phyloP scores from a whole-genome alignment of 805 yeast species.

The Saccharomyces paradoxus region DNA sequence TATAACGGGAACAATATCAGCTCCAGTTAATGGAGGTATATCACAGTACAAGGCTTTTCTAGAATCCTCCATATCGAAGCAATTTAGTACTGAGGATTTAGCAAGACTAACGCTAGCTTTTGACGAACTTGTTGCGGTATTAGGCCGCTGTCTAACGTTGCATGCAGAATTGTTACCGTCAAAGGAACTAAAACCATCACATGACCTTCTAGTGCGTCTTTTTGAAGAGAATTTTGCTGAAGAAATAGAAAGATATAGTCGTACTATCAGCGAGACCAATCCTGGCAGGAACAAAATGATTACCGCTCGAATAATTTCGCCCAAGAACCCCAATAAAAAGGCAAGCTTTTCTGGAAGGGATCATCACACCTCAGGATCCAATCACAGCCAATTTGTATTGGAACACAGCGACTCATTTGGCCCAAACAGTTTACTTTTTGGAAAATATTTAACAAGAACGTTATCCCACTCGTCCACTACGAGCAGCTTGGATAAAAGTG shows the following conservation, averaged over 20 bases:
- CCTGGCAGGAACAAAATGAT: not conserved
- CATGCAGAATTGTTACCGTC: slow-evolving; percentile 58
- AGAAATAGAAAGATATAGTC: slow-evolving; percentile 42
- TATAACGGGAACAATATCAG: slow-evolving; percentile 77
- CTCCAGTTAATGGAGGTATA: slow-evolving; percentile 91
- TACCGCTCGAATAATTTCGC: not conserved
- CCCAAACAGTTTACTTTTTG: not conserved
- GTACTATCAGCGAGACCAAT: not conserved
- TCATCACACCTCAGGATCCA: not conserved
- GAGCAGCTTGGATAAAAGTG: not conserved
- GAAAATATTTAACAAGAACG: not conserved
- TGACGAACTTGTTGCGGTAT: slow-evolving; percentile 56
- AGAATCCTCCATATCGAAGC: slow-evolving; percentile 26
- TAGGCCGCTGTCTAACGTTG: slow-evolving; percentile 56
- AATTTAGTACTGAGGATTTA: slow-evolving; percentile 25
- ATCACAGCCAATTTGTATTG: not conserved
- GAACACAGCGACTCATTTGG: not conserved
- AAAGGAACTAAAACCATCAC: slow-evolving; percentile 48
- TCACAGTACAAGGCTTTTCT: slow-evolving; percentile 72
- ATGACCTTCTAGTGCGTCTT: slow-evolving; percentile 54
- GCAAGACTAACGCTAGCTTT: slow-evolving; percentile 38
- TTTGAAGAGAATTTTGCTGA: slow-evolving; percentile 58
- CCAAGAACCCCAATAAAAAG: not conserved
- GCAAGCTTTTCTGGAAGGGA: not conserved
- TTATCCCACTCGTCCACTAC: not conserved